Evolutionary conservation across 371 early-diverging fungal species (phyloP), one percentile per base, ranked within the genome.

Genomic region (Mortierella sp.): DNA sequence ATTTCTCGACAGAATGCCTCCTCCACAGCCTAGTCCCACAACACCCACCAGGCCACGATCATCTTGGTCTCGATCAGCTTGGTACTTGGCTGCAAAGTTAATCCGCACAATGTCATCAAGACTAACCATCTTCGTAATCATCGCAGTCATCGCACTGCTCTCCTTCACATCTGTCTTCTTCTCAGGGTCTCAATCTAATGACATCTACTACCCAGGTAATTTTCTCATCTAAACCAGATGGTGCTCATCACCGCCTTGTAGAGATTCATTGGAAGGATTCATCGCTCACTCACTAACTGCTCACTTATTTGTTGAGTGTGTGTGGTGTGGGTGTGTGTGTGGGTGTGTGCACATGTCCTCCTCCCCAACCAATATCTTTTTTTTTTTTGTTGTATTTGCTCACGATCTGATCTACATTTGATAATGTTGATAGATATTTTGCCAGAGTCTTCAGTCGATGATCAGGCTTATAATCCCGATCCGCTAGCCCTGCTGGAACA

Each of bases 401-500:
- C 28, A 26, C 30, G 37, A 40, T 35, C 59, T 60, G 28, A 11
- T 55, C 20, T 10, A 6, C 58, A 24, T n/a, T 20, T 51, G n/a
- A 51, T 20, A 6, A 22, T n/a, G 8, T 51, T 51, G 24, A 40
- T 43, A 77, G 78, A 77, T 39, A 43, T 64, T 51, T 40, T 68
- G 11, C 16, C 69, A 51, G 60, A 62, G 16, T 35, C 72, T 30
- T 24, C 68, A 20, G 52, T 28, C 49, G 65, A 62, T 10, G 80
- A 72, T 20, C 76, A 68, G 47, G 64, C 37, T 60, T 80, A 69
- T 59, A 80, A 80, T 52, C 81, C 81, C 1, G 81, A 80, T 60
- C 81, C 81, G 26, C 66, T 80, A 40, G 81, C 75, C 28, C 69
- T 72, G 60, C 81, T 80, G 73, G 76, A 75, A 75, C 76, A 72